Percentiles rank a stretch among this genome's conserved stretches.
Evolutionary conservation across 2,329 filamentous ascomycete genomes (phyloP).

Genomic region (Alternaria gaisen): DNA sequence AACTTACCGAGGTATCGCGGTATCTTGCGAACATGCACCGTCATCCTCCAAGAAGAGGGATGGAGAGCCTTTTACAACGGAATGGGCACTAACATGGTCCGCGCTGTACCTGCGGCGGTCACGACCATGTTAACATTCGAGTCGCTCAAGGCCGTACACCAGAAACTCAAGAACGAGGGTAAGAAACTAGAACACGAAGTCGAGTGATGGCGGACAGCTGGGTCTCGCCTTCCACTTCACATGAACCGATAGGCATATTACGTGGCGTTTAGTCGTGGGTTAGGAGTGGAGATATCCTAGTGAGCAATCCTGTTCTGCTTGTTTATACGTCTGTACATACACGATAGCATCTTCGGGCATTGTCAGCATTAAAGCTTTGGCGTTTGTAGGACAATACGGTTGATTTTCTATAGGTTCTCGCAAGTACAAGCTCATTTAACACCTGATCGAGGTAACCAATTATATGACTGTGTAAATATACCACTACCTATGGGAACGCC

Average conservation of each 20-base stretch:
- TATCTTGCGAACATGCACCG: constrained; percentile 80
- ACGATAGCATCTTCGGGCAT: constrained; percentile 28
- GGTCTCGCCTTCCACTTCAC: constrained; percentile 1
- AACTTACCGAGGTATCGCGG: constrained; percentile 73
- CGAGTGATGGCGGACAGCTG: constrained; percentile 4
- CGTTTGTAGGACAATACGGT: constrained; percentile 24
- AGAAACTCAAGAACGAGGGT: constrained; percentile 63
- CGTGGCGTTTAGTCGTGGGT: constrained; percentile 29
- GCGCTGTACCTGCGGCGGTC: constrained; percentile 92
- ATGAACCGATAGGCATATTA: constrained; percentile 15
- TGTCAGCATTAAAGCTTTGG: constrained; percentile 32
- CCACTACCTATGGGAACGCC: constrained; percentile 1
- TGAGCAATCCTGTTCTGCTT: constrained; percentile 30
- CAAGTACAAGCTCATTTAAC: constrained; percentile 8
- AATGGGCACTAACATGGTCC: constrained; percentile 96
- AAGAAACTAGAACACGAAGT: constrained; percentile 33
- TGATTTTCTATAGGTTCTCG: constrained; percentile 1
- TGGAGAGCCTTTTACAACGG: constrained; percentile 97
- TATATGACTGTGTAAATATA: constrained; percentile 8
- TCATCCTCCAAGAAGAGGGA: constrained; percentile 88
- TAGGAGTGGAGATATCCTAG: constrained; percentile 26
- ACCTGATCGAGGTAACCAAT: constrained; percentile 1
- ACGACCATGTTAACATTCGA: constrained; percentile 99
- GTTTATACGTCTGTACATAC: constrained; percentile 35
- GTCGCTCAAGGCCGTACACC: constrained; percentile 67